These are phyloP conservation scores for Thraustotheca clavata DNA, from an alignment of 352 stramenopile genomes.

Conservation along the genomic window DNA sequence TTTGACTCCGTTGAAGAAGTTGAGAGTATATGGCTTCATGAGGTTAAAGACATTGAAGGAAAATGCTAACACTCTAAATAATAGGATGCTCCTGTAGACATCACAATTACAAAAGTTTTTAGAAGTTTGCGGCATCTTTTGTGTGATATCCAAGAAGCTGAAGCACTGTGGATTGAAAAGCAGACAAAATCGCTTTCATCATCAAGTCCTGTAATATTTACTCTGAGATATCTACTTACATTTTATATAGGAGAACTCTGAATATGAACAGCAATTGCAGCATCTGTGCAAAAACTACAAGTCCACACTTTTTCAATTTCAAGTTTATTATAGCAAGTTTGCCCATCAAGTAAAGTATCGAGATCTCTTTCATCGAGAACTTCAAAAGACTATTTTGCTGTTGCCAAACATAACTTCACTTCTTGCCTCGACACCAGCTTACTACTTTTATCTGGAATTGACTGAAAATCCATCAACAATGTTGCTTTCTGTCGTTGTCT, in stretches of 20 bases:
- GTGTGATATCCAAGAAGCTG: constrained; percentile 2
- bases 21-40: too few relatives aligned
- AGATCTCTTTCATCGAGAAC: neutral
- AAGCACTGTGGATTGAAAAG: neutral
- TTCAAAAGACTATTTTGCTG: neutral
- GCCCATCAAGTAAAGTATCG: neutral
- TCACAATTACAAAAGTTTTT: neutral
- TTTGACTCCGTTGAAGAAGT: neutral
- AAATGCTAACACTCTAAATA: neutral
- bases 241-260: too few relatives aligned
- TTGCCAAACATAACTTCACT: neutral
- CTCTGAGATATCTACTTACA: too few relatives aligned
- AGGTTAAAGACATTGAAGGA: neutral
- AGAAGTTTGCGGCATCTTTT: neutral
- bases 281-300: too few relatives aligned
- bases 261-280: too few relatives aligned
- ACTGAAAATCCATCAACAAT: neutral
- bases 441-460: constrained; percentile 19
- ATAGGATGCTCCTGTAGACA: neutral
- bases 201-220: too few relatives aligned
- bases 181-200: neutral
- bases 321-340: too few relatives aligned
- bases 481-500: neutral
- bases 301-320: too few relatives aligned
- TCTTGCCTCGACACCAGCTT: neutral